phyloP scores from a whole-genome alignment of 441 rosid genomes.

The Arabidopsis hybrid region DNA sequence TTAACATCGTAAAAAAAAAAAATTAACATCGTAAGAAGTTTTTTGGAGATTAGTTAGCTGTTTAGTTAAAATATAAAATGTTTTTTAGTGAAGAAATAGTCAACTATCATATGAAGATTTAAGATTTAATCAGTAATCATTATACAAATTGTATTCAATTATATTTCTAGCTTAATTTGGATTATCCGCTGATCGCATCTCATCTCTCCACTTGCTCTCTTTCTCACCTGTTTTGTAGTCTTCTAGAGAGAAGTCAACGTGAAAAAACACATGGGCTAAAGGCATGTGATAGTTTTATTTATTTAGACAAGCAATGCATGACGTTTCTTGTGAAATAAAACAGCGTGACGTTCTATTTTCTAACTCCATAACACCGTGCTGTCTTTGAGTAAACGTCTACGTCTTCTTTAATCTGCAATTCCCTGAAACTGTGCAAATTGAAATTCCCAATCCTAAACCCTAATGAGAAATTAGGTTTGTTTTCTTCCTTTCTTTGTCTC shows the following conservation, averaged over 20 bases:
- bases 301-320: neutral
- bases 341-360: neutral
- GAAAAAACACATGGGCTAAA: neutral
- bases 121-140: neutral
- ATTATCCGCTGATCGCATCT: neutral
- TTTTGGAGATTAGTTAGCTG: neutral
- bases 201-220: neutral
- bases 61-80: neutral
- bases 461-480: constrained; percentile 25
- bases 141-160: neutral
- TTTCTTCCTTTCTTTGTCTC: neutral
- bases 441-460: constrained; percentile 25
- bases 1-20: too few relatives aligned
- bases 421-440: neutral
- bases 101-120: neutral
- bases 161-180: neutral
- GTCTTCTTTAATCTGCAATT: neutral
- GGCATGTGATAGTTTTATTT: neutral
- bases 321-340: neutral
- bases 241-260: neutral
- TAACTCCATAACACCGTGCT: constrained; percentile 10
- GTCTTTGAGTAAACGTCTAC: neutral
- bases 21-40: too few relatives aligned
- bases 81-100: neutral
- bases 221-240: neutral